Evolutionary conservation across 257 asterid species (phyloP).

Genomic region (Coffea canephora): DNA sequence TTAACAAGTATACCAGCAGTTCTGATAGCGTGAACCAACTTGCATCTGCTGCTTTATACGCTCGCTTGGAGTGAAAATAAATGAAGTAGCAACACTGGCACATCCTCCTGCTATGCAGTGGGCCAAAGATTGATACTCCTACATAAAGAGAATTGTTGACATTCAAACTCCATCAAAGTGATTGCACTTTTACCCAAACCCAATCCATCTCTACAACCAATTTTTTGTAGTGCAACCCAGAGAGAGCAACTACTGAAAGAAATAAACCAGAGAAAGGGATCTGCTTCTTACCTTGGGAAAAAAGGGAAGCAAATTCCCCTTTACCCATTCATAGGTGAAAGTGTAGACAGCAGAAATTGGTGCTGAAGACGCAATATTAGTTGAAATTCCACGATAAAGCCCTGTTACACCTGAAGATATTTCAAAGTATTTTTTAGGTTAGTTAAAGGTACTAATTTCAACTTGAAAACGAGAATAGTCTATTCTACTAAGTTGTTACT

Average conservation of each 20-base stretch:
- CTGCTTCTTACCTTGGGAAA: conserved; percentile 59
- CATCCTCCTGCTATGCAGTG: conserved; percentile 92
- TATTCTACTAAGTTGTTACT: conserved; percentile 8
- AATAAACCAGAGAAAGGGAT: not conserved
- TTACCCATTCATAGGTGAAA: conserved; percentile 84
- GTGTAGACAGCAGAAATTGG: conserved; percentile 96
- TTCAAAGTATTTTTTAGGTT: conserved; percentile 20
- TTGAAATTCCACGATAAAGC: conserved; percentile 89
- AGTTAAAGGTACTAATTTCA: conserved; percentile 4
- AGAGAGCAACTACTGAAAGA: not conserved
- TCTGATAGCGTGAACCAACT: conserved; percentile 75
- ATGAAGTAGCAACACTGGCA: conserved; percentile 93
- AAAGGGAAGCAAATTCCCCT: conserved; percentile 67
- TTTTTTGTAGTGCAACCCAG: not conserved
- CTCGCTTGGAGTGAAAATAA: conserved; percentile 95
- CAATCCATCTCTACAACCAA: not conserved
- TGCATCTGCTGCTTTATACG: conserved; percentile 97
- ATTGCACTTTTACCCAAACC: not conserved
- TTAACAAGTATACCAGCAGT: conserved; percentile 61
- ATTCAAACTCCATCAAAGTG: not conserved
- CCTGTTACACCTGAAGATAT: conserved; percentile 62
- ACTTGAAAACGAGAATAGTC: not conserved
- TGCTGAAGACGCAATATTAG: conserved; percentile 82
- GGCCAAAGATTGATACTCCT: conserved; percentile 81
- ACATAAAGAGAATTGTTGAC: conserved; percentile 13